Evolutionary conservation across 2,329 filamentous ascomycete species (phyloP), one percentile per base, ranked within the genome.

Genomic region (Pseudogymnoascus sp.): DNA sequence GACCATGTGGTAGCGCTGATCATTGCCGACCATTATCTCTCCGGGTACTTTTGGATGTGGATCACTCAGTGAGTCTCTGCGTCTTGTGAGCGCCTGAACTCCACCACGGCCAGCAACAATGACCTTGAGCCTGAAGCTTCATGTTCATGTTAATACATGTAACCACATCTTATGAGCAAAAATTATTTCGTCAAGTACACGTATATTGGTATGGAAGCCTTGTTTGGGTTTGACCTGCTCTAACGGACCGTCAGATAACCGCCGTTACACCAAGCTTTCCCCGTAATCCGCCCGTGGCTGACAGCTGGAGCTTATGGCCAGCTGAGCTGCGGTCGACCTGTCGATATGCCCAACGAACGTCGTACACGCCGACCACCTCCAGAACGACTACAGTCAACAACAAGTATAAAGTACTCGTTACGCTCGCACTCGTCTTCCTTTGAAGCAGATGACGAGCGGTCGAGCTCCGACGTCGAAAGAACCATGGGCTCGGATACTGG

Each of bases 381-480:
- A 1, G 47, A 54, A 14, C 47, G 47, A 20, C 64, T 65, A 25
- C 61, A 65, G 9, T 71, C 70, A 9, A 65, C 66, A 22, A 68
- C 65, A 61, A 70, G 66, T 59, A 65, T 82, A 63, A 85, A 83
- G 72, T 75, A 74, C 50, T 86, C 83, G 2, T 76, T 80, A 64
- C 77, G 74, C 65, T 87, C 84, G 35, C 80, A 81, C 68, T 81
- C 74, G 7, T 75, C 84, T 5, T 86, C 85, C 22, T 86, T 86
- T 65, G 83, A 87, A 72, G 86, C 85, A 65, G 85, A 88, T 77
- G 85, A 89, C 81, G 86, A 88, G 71, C 79, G 78, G 62, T 87
- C 84, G 16, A 69, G 67, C 64, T 69, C 70, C n/a, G 66, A 68
- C 63, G 54, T 65, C 62, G 65, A 68, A 34, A 54, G 47, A 32